Evolutionary conservation across 345 rosid species (phyloP), one percentile per base, ranked within the genome.

Genomic region (Cardamine occulta): DNA sequence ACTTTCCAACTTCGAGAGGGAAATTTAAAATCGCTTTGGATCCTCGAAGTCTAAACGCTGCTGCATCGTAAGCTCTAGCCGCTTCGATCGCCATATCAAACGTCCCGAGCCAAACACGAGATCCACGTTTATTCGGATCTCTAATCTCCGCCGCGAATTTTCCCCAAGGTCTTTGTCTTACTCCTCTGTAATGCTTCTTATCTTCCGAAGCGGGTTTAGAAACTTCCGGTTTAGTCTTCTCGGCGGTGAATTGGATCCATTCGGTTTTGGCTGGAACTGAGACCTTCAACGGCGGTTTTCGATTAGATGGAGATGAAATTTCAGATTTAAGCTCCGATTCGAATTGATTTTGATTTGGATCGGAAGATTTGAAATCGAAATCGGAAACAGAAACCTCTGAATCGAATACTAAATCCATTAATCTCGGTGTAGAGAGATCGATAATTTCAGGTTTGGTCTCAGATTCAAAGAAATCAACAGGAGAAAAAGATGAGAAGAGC

Each of bases 71-170:
- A 60, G 96, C 97, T 80, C 79, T 84, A 7, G 97, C 98, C 31
- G 97, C 98, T 77, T 87, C 91, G 4, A 88, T 68, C 17, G 88
- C 89, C 0, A 88, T 80, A 40, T 89, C 88, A 62, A 84, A 93
- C 8, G 98, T 93, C 45, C 98, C 98, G 0, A 93, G 88, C 98
- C 98, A 93, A 48, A 89, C 42, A 1, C 98, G 87, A 2, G 93
- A 65, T 19, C 98, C 91, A 63, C 79, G 89, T 78, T 84, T 76
- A 60, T 64, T 87, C 19, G 98, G 98, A 48, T 93, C 98, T 2
- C 98, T 85, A 70, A 93, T 93, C 90, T 93, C 98, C 19, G 98
- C 94, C 1, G 98, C 98, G 76, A 81, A 93, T 81, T 89, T 93
- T 1, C 98, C 98, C 98, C 98, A 93, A 14, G 98, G 97, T 79